These are phyloP conservation scores for Saksenaea oblongispora DNA, from an alignment of 371 early-diverging fungal genomes.

Conservation along the genomic window DNA sequence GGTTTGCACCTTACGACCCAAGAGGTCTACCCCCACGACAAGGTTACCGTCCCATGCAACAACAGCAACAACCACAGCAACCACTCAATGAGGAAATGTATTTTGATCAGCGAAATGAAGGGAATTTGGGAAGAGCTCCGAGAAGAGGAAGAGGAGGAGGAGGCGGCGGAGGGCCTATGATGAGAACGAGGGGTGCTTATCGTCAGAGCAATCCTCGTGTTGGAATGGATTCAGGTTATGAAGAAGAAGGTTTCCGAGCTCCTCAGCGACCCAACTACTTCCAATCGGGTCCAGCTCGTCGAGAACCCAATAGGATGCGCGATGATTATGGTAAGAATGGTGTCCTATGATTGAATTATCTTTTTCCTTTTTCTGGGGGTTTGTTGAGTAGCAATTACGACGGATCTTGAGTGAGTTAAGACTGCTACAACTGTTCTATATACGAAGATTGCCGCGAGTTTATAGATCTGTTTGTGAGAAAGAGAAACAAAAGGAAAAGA, in stretches of 20 bases:
- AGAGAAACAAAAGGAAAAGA: background rate
- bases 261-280: conserved; percentile 1
- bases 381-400: background rate
- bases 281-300: conserved; percentile 5
- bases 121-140: conserved; percentile 5
- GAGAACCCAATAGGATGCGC: conserved; percentile 5
- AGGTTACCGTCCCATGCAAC: background rate
- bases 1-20: conserved; percentile 26
- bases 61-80: background rate
- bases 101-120: conserved; percentile 9
- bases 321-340: conserved; percentile 13
- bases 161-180: conserved; percentile 28
- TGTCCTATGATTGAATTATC: background rate
- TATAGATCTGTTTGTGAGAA: background rate
- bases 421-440: background rate
- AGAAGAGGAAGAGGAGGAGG: conserved; percentile 10
- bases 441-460: conserved; percentile 5
- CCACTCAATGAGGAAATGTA: conserved; percentile 4
- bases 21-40: conserved; percentile 15
- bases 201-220: conserved; percentile 19
- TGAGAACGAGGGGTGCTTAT: conserved; percentile 15
- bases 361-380: background rate
- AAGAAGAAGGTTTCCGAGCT: background rate
- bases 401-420: background rate
- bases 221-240: conserved; percentile 13